Base-by-base conservation (phyloP, 345 rosid genomes). In the Moringa oleifera region DNA sequence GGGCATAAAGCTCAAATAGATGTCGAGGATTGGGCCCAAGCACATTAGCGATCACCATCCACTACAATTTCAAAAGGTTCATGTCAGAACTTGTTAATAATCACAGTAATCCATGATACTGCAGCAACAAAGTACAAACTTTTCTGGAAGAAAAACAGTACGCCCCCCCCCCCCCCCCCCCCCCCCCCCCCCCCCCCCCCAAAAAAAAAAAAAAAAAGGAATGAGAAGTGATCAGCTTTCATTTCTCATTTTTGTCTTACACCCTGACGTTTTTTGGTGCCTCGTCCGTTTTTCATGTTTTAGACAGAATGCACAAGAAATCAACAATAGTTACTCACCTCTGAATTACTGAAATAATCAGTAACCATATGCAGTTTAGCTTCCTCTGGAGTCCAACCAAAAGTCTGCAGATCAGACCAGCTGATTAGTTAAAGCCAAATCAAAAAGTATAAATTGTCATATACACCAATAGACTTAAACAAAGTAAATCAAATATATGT, bases 331-430 rank as follows among this genome's bases (percentile, higher is more conserved):
- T 58, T 62, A 51, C 79, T 85, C 68, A 89, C 99, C 85, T 95
- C 99, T 53, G 91, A 78, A 66, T 79, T 68, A 65, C 86, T 85
- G 84, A 95, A 95, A 79, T 84, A 85, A 80, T 91, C 89, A 28
- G 83, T 60, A 78, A 91, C 93, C 99, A 87, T 82, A 72, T 95
- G 96, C 83, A 89, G 59, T 74, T 84, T 87, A 73, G 96, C 97
- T 81, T 91, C 95, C 76, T 85, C 85, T 51, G 91, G 85, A 73
- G 83, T 78, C 99, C 99, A 95, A 41, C 91, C 96, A 84, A 89
- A 95, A 55, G 80, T 72, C 98, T 95, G 75, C 71, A 73, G 49
- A 71, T 61, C 52, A 64, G 68, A 67, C n/a, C n/a, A n/a, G n/a
- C n/a, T n/a, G n/a, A n/a, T n/a, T n/a, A n/a, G n/a, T n/a, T n/a